Evolutionary conservation across 2,329 filamentous ascomycete species (phyloP).

Genomic region (Colletotrichum camelliae): DNA sequence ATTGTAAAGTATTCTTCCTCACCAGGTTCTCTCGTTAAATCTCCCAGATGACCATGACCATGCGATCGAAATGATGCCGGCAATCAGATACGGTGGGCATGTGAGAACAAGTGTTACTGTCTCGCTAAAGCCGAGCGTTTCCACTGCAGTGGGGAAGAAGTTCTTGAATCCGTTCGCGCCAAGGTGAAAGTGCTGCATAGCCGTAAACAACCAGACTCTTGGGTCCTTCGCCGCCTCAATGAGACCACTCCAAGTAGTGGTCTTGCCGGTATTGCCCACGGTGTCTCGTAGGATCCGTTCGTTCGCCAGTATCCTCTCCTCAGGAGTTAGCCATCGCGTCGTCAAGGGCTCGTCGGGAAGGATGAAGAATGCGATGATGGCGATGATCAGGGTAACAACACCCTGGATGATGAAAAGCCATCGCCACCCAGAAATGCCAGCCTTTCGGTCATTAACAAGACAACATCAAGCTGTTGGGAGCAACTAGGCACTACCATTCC

Average conservation of each 20-base stretch:
- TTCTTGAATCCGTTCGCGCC: conserved; percentile 35
- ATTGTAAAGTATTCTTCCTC: background rate
- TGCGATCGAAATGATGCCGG: conserved; percentile 41
- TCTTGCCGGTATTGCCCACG: conserved; percentile 26
- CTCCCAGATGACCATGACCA: conserved; percentile 30
- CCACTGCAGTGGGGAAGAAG: conserved; percentile 28
- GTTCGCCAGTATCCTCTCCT: conserved; percentile 46
- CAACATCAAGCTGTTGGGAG: fast-evolving
- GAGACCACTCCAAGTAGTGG: conserved; percentile 42
- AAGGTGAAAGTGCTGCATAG: conserved; percentile 52
- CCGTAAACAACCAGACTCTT: conserved; percentile 48
- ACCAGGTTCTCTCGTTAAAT: conserved; percentile 18
- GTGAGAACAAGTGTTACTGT: conserved; percentile 50
- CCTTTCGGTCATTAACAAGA: background rate
- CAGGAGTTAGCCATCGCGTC: conserved; percentile 37
- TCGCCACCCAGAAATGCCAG: conserved; percentile 64
- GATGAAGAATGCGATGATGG: conserved; percentile 16
- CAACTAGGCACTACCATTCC: conserved; percentile 28
- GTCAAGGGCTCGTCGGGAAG: conserved; percentile 36
- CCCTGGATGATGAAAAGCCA: conserved; percentile 88
- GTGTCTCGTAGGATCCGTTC: conserved; percentile 37
- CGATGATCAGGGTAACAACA: conserved; percentile 23
- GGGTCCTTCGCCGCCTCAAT: conserved; percentile 45
- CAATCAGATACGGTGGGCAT: conserved; percentile 46
- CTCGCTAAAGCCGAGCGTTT: conserved; percentile 42